phyloP scores from a whole-genome alignment of 495 filamentous ascomycete species.

The Tuber indicum region DNA sequence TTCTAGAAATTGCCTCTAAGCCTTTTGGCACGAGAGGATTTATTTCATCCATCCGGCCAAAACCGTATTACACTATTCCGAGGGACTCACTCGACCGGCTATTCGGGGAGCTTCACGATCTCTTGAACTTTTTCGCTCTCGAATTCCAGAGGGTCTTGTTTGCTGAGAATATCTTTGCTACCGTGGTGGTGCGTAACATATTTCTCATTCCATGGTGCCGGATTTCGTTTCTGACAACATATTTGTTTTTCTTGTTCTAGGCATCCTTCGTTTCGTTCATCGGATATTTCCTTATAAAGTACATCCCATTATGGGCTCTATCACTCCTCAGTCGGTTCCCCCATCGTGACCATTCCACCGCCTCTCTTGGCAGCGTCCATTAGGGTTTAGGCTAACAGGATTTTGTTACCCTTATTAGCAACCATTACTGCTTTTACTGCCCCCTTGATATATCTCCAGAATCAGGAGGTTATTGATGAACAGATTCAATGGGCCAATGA shows the following conservation, averaged over 20 bases:
- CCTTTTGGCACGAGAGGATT: constrained; percentile 68
- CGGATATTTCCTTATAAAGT: constrained; percentile 89
- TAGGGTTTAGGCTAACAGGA: constrained; percentile 1
- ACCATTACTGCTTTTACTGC: constrained; percentile 71
- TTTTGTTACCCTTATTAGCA: constrained; percentile 37
- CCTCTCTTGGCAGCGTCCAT: not conserved
- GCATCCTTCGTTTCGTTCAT: constrained; percentile 71
- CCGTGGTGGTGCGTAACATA: constrained; percentile 63
- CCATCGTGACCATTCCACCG: not conserved
- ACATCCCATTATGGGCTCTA: constrained; percentile 90
- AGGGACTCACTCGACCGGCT: constrained; percentile 72
- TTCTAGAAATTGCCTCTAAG: constrained; percentile 70
- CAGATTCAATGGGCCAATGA: constrained; percentile 66
- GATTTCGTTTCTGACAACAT: constrained; percentile 11
- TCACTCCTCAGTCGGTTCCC: constrained; percentile 53
- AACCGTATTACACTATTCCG: constrained; percentile 85
- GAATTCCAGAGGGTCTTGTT: constrained; percentile 93
- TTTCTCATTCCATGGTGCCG: constrained; percentile 8
- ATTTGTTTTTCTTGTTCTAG: constrained; percentile 46
- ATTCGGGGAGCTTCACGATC: constrained; percentile 78
- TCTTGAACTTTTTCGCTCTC: constrained; percentile 95
- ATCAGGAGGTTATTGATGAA: constrained; percentile 86
- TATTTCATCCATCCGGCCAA: constrained; percentile 77
- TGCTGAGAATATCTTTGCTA: constrained; percentile 81
- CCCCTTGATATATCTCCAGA: constrained; percentile 85